Evolutionary conservation across 306 rosid species (phyloP).

Genomic region (Luffa acutangula): DNA sequence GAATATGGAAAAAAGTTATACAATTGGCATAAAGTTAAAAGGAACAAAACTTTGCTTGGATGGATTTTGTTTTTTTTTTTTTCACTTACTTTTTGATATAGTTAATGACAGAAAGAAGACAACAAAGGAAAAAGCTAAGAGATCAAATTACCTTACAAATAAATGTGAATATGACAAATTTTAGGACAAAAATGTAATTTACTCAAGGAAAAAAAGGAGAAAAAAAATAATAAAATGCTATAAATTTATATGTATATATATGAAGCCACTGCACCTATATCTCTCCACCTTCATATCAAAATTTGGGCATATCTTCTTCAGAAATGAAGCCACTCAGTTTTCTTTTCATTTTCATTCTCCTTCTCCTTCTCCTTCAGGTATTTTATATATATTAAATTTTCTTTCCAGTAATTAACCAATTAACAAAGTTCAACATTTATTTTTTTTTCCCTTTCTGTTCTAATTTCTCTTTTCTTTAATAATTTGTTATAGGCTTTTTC

Average conservation of each 20-base stretch:
- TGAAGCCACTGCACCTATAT: neutral
- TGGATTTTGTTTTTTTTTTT: neutral
- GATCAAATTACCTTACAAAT: neutral
- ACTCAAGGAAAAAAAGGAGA: too few species aligned
- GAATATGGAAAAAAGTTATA: neutral
- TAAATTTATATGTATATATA: neutral
- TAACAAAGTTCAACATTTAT: neutral
- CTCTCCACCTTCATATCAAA: neutral
- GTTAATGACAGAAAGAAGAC: neutral
- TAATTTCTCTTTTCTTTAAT: too few species aligned
- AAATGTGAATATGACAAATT: neutral
- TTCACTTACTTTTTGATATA: neutral
- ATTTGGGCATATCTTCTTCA: neutral
- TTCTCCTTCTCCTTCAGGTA: neutral
- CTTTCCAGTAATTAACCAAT: neutral
- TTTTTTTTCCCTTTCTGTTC: neutral
- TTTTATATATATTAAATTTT: neutral
- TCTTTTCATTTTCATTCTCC: neutral
- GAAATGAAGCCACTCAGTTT: conserved; percentile 6
- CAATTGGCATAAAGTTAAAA: conserved; percentile 6
- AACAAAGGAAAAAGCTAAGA: neutral
- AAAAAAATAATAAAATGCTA: too few species aligned
- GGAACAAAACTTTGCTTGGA: neutral
- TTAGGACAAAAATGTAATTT: neutral
- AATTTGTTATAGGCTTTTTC: conserved; percentile 24